A percentile compares a stretch with the other conserved stretches of the same genome.
phyloP scores from a whole-genome alignment of 176 grass and related monocot species.

The Alloteropsis semialata region DNA sequence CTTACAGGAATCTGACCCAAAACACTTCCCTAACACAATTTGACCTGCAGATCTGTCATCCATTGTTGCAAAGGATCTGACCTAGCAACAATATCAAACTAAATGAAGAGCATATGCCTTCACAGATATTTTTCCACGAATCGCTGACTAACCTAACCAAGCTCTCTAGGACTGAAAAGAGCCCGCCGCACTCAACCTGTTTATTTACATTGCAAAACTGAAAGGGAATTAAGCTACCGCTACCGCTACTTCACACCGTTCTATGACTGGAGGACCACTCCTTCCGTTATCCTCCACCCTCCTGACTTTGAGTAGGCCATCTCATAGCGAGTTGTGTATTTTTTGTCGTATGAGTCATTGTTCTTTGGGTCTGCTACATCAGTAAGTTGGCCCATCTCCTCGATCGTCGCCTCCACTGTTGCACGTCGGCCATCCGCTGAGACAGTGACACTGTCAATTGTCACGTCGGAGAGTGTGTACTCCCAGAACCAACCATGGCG shows the following conservation, averaged over 20 bases:
- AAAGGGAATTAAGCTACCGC: neutral
- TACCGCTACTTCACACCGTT: neutral
- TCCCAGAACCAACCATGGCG: constrained; percentile 87
- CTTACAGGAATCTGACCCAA: neutral
- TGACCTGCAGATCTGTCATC: neutral
- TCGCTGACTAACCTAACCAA: neutral
- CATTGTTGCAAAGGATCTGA: neutral
- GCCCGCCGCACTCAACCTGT: neutral
- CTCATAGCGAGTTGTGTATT: constrained; percentile 77
- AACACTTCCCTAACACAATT: neutral
- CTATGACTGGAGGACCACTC: constrained; percentile 71
- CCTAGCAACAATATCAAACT: neutral
- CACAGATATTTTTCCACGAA: too few species aligned
- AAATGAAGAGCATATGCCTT: neutral
- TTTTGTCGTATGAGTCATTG: constrained; percentile 56
- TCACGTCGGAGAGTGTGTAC: constrained; percentile 58
- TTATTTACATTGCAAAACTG: constrained; percentile 42
- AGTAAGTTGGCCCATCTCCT: constrained; percentile 56
- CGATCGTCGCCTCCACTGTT: constrained; percentile 76
- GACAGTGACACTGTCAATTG: constrained; percentile 67
- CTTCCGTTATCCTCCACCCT: constrained; percentile 93
- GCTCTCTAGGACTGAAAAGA: neutral
- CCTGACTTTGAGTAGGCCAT: constrained; percentile 46
- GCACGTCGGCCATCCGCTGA: constrained; percentile 63
- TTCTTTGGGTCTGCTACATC: constrained; percentile 37